These are phyloP conservation scores for Bacidia rubella DNA, from an alignment of 495 filamentous ascomycete species.

Conservation along the genomic window DNA sequence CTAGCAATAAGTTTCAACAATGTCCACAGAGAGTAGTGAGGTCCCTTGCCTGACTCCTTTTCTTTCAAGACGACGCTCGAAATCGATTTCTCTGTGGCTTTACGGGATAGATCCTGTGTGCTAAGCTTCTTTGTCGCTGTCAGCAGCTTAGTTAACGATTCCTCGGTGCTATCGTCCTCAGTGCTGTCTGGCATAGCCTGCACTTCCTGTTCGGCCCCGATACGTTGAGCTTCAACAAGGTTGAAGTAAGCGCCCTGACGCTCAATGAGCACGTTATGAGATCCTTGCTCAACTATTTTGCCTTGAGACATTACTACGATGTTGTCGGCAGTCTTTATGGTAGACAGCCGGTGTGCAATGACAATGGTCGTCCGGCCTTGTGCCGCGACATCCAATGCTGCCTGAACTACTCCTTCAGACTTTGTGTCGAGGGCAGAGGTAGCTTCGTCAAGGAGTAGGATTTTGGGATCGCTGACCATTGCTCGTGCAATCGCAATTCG, in stretches of 20 bases:
- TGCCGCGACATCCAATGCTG: slow-evolving; percentile 74
- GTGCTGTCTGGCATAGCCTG: slow-evolving; percentile 22
- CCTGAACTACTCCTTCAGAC: slow-evolving; percentile 88
- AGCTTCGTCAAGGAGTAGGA: slow-evolving; percentile 87
- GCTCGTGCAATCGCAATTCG: slow-evolving; percentile 82
- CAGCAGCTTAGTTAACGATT: slow-evolving; percentile 15
- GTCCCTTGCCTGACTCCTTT: slow-evolving; percentile 14
- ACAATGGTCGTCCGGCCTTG: slow-evolving; percentile 91
- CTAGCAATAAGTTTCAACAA: slow-evolving; percentile 70
- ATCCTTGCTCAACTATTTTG: slow-evolving; percentile 78
- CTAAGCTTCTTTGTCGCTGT: slow-evolving; percentile 28
- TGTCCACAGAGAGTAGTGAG: slow-evolving; percentile 61
- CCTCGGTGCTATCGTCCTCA: slow-evolving; percentile 13
- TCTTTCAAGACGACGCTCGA: slow-evolving; percentile 55
- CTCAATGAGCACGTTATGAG: slow-evolving; percentile 56
- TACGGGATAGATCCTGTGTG: slow-evolving; percentile 41
- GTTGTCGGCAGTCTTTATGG: slow-evolving; percentile 86
- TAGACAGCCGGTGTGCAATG: slow-evolving; percentile 88
- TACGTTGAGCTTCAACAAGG: slow-evolving; percentile 68
- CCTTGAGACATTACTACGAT: slow-evolving; percentile 88
- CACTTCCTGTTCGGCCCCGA: slow-evolving; percentile 53
- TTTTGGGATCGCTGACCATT: slow-evolving; percentile 88
- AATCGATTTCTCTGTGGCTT: slow-evolving; percentile 50
- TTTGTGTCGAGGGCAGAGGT: slow-evolving; percentile 93
- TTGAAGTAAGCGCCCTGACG: slow-evolving; percentile 51